A percentile compares a stretch with the other conserved stretches of the same genome.
Evolutionary conservation across 1,284 basidiomycete species (phyloP).

Genomic region (Ganoderma multipileum): DNA sequence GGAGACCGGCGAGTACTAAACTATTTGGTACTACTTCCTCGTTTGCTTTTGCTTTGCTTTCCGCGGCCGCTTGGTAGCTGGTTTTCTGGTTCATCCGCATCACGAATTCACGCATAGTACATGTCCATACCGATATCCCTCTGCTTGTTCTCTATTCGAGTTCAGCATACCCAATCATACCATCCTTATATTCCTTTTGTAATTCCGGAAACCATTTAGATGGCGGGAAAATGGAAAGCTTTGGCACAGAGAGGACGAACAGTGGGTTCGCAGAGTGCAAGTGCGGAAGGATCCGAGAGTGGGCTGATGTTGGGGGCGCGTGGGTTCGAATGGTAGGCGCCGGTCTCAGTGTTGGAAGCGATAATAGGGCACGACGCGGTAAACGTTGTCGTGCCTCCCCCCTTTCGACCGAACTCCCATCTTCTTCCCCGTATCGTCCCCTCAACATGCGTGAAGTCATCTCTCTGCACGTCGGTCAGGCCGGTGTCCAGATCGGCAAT

Average conservation of each 20-base stretch:
- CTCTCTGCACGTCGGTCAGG: conserved; percentile 92
- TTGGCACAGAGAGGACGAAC: not conserved
- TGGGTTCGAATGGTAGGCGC: not conserved
- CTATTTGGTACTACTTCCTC: conserved; percentile 25
- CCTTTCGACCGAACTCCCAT: conserved; percentile 25
- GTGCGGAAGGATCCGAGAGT: not conserved
- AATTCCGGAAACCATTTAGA: conserved; percentile 27
- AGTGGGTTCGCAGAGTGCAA: not conserved
- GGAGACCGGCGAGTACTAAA: conserved; percentile 81
- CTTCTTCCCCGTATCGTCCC: conserved; percentile 25
- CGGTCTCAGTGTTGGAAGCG: conserved; percentile 2
- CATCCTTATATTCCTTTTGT: conserved; percentile 41
- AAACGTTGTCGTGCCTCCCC: conserved; percentile 19
- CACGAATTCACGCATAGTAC: conserved; percentile 34
- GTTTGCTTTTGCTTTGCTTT: conserved; percentile 35
- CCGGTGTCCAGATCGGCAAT: conserved; percentile 95
- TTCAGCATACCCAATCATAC: conserved; percentile 40
- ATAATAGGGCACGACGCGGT: conserved; percentile 24
- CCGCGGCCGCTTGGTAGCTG: conserved; percentile 31
- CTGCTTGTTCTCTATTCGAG: conserved; percentile 35
- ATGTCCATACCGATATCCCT: conserved; percentile 40
- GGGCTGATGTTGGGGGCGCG: conserved; percentile 1
- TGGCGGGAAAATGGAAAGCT: conserved; percentile 5
- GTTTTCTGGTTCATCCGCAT: conserved; percentile 29
- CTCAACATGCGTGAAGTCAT: conserved; percentile 86